Evolutionary conservation across 139 green algal species (phyloP), one percentile per base, ranked within the genome.

Genomic region (Haematococcus sp.): DNA sequence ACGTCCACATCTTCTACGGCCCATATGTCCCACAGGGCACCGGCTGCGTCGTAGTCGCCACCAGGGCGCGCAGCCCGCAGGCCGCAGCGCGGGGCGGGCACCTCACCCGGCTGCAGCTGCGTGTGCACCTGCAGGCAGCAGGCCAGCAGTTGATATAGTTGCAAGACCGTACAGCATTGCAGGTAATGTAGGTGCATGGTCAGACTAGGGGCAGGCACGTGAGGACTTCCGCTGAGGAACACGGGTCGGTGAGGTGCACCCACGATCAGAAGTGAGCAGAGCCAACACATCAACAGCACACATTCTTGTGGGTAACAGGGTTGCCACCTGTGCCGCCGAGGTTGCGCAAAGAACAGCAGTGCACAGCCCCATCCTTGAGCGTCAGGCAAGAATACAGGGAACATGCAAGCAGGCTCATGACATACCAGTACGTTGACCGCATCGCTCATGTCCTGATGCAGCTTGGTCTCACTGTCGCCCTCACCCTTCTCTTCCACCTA

Each of bases 1-100:
- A n/a, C 5, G 13, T 65, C 22, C 16, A 74, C 68, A 65, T 88
- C 78, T 0, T 77, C 22, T 7, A 83, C 68, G 2, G 51, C 23
- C 66, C 87, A 96, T 67, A 97, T 94, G 82, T 97, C 89, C 93
- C 93, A 98, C 35, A 95, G 75, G 0, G 91, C 91, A 28, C 92
- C 93, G 33, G 84, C 84, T 49, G 40, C 40, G 40, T 49, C 40
- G 40, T 49, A 49, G 11, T 49, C 40, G 27, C 76, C 69, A 33
- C 68, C 79, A 49, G 66, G 83, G 80, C 22, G 74, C 77, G 71
- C 74, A 59, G 31, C 54, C 15, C 5, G 49, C 33, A 3, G 16
- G n/a, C 54, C 31, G 27, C 30, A 19, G 9, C 25, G 67, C 13
- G 49, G 44, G 1, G 51, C 16, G 23, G 67, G 67, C 2, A 65